Conservation (phyloP, 306 rosid species). For the Medicago truncatula region DNA sequence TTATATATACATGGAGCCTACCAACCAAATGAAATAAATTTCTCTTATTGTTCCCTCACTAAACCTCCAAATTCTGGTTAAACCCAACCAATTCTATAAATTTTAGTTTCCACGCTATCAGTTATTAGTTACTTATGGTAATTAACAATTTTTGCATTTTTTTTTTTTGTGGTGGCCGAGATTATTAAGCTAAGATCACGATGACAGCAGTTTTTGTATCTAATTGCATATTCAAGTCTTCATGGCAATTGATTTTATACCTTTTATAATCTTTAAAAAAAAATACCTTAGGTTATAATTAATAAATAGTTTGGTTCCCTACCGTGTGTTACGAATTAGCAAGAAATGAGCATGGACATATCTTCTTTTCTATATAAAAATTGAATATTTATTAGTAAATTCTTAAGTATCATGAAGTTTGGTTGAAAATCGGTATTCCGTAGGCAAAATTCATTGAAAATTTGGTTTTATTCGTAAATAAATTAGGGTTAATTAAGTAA, state of each 20-base stretch:
- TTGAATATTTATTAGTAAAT: no score
- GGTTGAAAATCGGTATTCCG: no score
- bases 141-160: slow-evolving; percentile 2
- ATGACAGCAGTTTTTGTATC: not conserved
- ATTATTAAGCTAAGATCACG: no score
- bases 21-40: slow-evolving; percentile 33
- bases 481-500: no score
- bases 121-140: slow-evolving; percentile 43
- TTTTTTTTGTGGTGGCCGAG: no score
- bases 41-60: slow-evolving; percentile 14
- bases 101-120: not conserved
- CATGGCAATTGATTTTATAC: slow-evolving; percentile 37
- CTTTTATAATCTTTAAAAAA: no score
- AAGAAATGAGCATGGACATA: no score
- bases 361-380: no score
- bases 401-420: no score
- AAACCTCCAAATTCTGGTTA: slow-evolving; percentile 18
- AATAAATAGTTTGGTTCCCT: not conserved
- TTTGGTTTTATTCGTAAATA: no score
- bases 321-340: no score
- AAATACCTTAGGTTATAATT: not conserved
- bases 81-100: slow-evolving; percentile 29
- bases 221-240: not conserved
- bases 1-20: not conserved
- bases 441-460: no score